Evolutionary conservation across 2,329 filamentous ascomycete species (phyloP), one percentile per base, ranked within the genome.

Genomic region (Diaporthe sp.): DNA sequence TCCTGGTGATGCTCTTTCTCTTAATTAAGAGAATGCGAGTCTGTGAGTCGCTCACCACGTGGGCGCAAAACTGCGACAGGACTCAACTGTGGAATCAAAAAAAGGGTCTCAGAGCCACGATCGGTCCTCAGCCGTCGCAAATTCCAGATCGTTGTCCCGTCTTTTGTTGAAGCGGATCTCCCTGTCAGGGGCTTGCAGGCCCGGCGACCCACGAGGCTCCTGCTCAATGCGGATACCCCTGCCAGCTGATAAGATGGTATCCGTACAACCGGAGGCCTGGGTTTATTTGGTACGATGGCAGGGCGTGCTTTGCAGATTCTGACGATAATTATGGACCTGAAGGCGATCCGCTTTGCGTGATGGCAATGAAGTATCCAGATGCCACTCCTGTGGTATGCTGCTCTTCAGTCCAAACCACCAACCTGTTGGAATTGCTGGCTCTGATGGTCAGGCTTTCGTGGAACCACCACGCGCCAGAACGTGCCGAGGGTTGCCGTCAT

Each of bases 121-220:
- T 67, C 45, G 22, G 22, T 67, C 13, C 33, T 67, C 64, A 67
- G 64, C 28, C 35, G 45, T 38, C 19, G 45, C 64, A 8, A 38
- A 19, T 19, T 40, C 45, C 45, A 52, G 42, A 67, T 67, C 69
- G 45, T 12, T 28, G 33, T 47, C 38, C 69, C 57, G 50, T 64
- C 69, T 60, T 52, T 40, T 35, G 13, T 42, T 19, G 22, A n/a
- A 61, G 55, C 55, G 69, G 69, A 71, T 28, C 69, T 40, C 50
- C 10, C 19, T 19, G 25, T 72, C 69, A 72, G 69, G 69, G 69
- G 69, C 69, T 72, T 72, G 69, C 69, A 72, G 45, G 7, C 22
- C 13, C 25, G n/a, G 45, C 13, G 45, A 38, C 45, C 64, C 69
- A 38, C 57, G 40, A 42, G 45, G 35, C 57, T 50, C 47, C 57